Conservation (phyloP, 129 eudicot species). For the Ambrosia artemisiifolia region DNA sequence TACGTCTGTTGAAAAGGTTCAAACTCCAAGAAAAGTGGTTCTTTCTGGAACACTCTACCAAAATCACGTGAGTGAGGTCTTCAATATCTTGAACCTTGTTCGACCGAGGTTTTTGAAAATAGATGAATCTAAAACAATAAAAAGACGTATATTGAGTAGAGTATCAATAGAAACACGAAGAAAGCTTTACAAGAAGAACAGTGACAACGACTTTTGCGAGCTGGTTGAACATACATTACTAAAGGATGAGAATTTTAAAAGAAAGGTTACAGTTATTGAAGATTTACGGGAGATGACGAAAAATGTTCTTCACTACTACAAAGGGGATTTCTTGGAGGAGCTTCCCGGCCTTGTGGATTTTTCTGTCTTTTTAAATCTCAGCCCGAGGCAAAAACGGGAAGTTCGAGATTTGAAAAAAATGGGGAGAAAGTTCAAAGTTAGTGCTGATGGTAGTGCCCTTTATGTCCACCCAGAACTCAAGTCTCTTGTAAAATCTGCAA, state of each 20-base stretch:
- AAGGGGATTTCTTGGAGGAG: conserved; percentile 90
- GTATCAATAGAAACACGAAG: conserved; percentile 43
- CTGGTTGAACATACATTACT: conserved; percentile 36
- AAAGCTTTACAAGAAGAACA: conserved; percentile 30
- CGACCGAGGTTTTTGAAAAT: conserved; percentile 74
- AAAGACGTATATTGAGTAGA: conserved; percentile 70
- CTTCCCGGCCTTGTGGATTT: conserved; percentile 83
- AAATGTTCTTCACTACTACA: conserved; percentile 80
- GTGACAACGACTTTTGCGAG: conserved; percentile 35
- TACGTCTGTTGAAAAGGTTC: conserved; percentile 69
- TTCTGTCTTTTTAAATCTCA: conserved; percentile 64
- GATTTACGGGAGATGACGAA: conserved; percentile 55
- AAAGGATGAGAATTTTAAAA: conserved; percentile 31
- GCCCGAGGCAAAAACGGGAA: conserved; percentile 56
- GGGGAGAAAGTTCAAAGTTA: conserved; percentile 50
- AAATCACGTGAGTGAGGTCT: conserved; percentile 86
- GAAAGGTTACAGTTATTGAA: conserved; percentile 32
- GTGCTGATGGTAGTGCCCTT: conserved; percentile 69
- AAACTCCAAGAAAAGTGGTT: conserved; percentile 80
- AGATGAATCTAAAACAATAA: conserved; percentile 53
- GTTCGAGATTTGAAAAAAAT: conserved; percentile 39
- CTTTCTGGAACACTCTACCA: conserved; percentile 96
- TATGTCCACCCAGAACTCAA: conserved; percentile 75
- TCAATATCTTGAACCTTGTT: conserved; percentile 82
- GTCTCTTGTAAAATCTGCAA: conserved; percentile 36